A percentile compares a stretch with the other conserved stretches of the same genome.
Conservation (phyloP, 108 stramenopile genomes). For the Nitzschia sp. region DNA sequence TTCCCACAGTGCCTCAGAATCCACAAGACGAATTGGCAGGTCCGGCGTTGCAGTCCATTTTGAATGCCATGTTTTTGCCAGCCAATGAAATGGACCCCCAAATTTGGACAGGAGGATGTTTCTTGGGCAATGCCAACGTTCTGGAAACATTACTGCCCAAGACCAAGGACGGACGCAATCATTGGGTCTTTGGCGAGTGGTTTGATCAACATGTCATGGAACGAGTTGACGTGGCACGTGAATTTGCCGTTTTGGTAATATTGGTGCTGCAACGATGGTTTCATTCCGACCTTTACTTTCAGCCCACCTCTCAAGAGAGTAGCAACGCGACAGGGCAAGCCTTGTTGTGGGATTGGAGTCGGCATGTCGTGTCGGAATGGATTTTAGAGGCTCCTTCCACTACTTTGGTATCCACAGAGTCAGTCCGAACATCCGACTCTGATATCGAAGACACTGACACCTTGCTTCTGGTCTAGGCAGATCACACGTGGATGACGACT, state of each 20-base stretch:
- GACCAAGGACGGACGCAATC: background rate
- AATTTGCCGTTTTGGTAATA: conserved; percentile 13
- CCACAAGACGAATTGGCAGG: background rate
- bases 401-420: too few species aligned
- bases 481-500: too few species aligned
- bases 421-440: too few species aligned
- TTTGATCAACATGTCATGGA: conserved; percentile 18
- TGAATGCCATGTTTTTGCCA: conserved; percentile 14
- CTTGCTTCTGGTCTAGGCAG: too few species aligned
- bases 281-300: conserved; percentile 46
- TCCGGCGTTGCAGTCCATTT: conserved; percentile 3
- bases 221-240: conserved; percentile 29
- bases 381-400: too few species aligned
- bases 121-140: conserved; percentile 5
- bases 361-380: conserved; percentile 18
- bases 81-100: background rate
- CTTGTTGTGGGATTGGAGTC: conserved; percentile 42
- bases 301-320: conserved; percentile 23
- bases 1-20: background rate
- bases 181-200: background rate
- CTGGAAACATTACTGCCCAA: conserved; percentile 2
- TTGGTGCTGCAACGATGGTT: conserved; percentile 40
- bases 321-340: conserved; percentile 32
- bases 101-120: background rate
- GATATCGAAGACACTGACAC: too few species aligned